Conservation (phyloP, 2,329 filamentous ascomycete genomes). For the Monosporascus sp. region DNA sequence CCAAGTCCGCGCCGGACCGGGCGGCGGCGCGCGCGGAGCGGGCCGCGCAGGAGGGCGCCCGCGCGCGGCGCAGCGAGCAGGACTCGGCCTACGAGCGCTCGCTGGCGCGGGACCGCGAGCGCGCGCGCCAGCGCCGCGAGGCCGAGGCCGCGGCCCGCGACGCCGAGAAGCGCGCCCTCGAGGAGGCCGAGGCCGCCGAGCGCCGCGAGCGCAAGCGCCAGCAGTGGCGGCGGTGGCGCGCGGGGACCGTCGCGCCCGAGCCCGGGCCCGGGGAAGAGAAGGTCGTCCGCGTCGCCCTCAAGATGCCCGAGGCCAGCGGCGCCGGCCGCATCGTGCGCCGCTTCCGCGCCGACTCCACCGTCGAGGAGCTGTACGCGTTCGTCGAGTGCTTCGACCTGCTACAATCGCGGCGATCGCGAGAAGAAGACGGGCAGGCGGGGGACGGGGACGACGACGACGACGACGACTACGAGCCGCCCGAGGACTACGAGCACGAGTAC, state of each 20-base stretch:
- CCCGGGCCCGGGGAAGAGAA: conserved; percentile 59
- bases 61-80: conserved; percentile 79
- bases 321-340: conserved; percentile 72
- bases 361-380: conserved; percentile 93
- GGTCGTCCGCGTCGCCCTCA: conserved; percentile 65
- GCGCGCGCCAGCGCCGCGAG: conserved; percentile 70
- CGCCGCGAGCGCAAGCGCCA: conserved; percentile 39
- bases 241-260: conserved; percentile 60
- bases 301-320: conserved; percentile 54
- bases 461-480: conserved; percentile 40
- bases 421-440: conserved; percentile 15
- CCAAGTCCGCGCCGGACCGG: conserved; percentile 71
- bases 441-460: conserved; percentile 28
- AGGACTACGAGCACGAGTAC: conserved; percentile 74
- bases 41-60: conserved; percentile 73
- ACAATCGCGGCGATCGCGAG: conserved; percentile 23
- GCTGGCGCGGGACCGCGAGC: conserved; percentile 80
- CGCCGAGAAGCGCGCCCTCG: conserved; percentile 57
- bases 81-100: conserved; percentile 92
- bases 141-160: conserved; percentile 66
- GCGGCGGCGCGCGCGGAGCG: conserved; percentile 69
- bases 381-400: conserved; percentile 82
- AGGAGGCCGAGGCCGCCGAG: conserved; percentile 57
- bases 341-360: conserved; percentile 62
- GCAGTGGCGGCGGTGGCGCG: conserved; percentile 80